Base-by-base conservation (phyloP, 129 eudicot species). In the Rutidosis leptorrhynchoides region DNA sequence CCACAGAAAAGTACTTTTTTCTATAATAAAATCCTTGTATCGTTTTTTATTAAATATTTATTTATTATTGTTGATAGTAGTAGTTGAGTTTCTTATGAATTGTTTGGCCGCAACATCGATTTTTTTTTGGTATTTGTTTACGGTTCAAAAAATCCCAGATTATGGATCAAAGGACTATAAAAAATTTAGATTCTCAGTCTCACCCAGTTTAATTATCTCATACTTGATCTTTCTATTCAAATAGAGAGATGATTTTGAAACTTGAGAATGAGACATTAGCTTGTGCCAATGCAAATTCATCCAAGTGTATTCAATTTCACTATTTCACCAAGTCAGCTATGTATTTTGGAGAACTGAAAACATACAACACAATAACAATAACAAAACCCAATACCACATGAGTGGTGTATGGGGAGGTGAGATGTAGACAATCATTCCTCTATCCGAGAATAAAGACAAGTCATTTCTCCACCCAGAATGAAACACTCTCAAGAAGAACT, bases 21-120 rank as follows among this genome's bases (percentile, higher is more conserved):
- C 20, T 63, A 25, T 54, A 57, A 64, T 33, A 25, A 43, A 72
- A 49, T 62, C 40, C 32, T 49, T 62, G 62, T 51, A 51, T 12
- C 21, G 32, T 60, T 59, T 6, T 19, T 17, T 69, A 35, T 17
- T 58, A 67, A 48, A 7, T 42, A 2, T 42, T 25, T 43, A 2
- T 37, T 33, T 32, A 24, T 53, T 3, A 21, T 56, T 15, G 14
- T 69, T 19, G 27, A 26, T 65, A 24, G 14, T 14, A 25, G 52
- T 37, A 32, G 62, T 49, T 24, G 54, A 56, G 46, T 37, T 63
- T 72, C 52, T 59, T 21, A 35, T 68, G 58, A 4, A 21, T 27
- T 27, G 16, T 62, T 17, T 62, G 60, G 54, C 7, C 10, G 9
- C 58, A 48, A 1, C 62, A 5, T 37, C 43, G 16, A 29, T 1